A percentile compares a stretch with the other conserved stretches of the same genome.
phyloP scores from a whole-genome alignment of 2,329 filamentous ascomycete genomes.

The Alternaria sp. region DNA sequence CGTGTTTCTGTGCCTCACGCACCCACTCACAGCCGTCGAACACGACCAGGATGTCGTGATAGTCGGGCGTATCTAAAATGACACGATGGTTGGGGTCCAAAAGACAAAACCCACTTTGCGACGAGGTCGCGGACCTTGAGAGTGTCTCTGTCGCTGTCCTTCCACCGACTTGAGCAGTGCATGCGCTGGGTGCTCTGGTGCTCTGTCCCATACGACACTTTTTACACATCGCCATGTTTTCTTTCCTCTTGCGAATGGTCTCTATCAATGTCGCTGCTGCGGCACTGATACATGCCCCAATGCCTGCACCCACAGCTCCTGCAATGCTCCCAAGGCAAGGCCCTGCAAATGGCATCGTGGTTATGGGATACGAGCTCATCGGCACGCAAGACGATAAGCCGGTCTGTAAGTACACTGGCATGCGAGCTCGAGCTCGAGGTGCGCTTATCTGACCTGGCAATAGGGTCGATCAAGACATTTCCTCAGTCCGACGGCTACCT shows the following conservation, averaged over 20 bases:
- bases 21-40: neutral
- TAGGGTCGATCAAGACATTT: neutral
- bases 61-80: neutral
- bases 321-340: constrained; percentile 3
- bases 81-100: constrained; percentile 5
- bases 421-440: neutral
- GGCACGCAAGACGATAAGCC: neutral
- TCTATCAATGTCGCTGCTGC: neutral
- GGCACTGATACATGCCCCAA: neutral
- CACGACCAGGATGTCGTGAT: neutral
- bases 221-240: neutral
- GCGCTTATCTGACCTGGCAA: neutral
- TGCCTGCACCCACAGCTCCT: neutral
- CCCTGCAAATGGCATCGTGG: neutral
- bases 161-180: neutral
- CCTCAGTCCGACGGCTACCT: constrained; percentile 2
- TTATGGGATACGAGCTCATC: neutral
- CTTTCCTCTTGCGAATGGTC: neutral
- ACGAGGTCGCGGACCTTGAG: neutral
- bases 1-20: neutral
- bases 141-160: neutral
- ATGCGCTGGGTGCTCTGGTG: neutral
- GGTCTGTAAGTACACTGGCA: neutral
- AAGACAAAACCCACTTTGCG: neutral
- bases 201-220: neutral